Conservation (phyloP, 345 rosid genomes). For the Abelmoschus esculentus region DNA sequence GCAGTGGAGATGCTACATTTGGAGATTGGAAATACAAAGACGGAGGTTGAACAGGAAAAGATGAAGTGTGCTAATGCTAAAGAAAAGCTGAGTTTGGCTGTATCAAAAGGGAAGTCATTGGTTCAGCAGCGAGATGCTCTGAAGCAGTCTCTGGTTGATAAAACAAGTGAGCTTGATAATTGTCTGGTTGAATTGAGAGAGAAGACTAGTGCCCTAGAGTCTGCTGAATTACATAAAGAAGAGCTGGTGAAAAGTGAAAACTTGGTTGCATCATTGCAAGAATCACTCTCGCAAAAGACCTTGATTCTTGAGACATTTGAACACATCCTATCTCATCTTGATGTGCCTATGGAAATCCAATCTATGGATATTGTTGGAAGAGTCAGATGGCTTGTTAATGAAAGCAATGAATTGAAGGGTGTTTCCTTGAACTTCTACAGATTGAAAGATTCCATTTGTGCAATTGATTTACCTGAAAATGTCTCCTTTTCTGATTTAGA, state of each 20-base stretch:
- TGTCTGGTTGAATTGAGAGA: constrained; percentile 54
- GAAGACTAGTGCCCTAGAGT: constrained; percentile 49
- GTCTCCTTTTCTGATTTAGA: constrained; percentile 44
- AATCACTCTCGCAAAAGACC: constrained; percentile 40
- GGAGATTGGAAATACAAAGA: constrained; percentile 44
- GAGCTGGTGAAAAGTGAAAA: constrained; percentile 52
- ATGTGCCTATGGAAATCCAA: constrained; percentile 49
- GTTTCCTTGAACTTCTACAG: constrained; percentile 44
- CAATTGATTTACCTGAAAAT: constrained; percentile 58
- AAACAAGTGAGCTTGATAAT: constrained; percentile 61
- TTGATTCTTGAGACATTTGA: constrained; percentile 47
- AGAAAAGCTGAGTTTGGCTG: constrained; percentile 93
- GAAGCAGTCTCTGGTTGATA: constrained; percentile 66
- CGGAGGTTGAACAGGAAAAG: constrained; percentile 74
- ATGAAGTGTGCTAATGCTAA: constrained; percentile 59
- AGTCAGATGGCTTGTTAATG: constrained; percentile 58
- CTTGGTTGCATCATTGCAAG: constrained; percentile 54
- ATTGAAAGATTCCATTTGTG: constrained; percentile 48
- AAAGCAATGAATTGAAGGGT: constrained; percentile 45
- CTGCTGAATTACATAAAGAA: constrained; percentile 41
- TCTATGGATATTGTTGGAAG: constrained; percentile 44
- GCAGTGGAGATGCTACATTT: constrained; percentile 27
- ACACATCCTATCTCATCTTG: constrained; percentile 36
- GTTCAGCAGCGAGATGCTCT: constrained; percentile 85
- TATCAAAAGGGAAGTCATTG: constrained; percentile 87